These are phyloP conservation scores for Colletotrichum falcatum DNA, from an alignment of 2,329 filamentous ascomycete genomes.

Conservation along the genomic window DNA sequence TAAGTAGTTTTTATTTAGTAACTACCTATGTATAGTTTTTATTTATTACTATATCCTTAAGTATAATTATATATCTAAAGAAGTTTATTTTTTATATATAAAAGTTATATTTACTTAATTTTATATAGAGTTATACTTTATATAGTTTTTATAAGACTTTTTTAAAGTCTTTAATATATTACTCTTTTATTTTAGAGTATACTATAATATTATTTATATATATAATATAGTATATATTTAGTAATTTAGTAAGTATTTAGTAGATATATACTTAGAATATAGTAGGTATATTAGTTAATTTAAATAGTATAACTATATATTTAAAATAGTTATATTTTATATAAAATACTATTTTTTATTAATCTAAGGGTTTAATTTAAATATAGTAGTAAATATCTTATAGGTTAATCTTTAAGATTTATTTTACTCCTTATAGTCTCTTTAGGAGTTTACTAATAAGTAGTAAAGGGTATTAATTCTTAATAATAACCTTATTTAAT, in stretches of 20 bases:
- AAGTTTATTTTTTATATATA: background rate
- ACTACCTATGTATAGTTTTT: background rate
- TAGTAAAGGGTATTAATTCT: background rate
- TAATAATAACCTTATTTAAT: too few species aligned
- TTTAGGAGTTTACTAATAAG: background rate
- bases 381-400: slow-evolving; percentile 2
- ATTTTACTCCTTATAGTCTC: background rate
- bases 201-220: slow-evolving; percentile 6
- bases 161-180: background rate
- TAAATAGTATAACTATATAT: slow-evolving; percentile 22
- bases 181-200: background rate
- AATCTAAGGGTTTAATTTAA: background rate
- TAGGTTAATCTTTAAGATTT: background rate
- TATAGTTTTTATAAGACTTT: background rate
- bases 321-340: background rate
- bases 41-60: too few species aligned
- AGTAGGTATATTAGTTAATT: background rate
- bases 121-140: too few species aligned
- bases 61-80: background rate
- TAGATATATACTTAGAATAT: slow-evolving; percentile 9
- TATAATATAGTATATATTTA: slow-evolving; percentile 8
- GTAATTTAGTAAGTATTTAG: slow-evolving; percentile 1
- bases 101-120: background rate
- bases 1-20: background rate
- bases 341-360: slow-evolving; percentile 6